phyloP scores from a whole-genome alignment of 495 filamentous ascomycete species.

The Tuber magnatum region DNA sequence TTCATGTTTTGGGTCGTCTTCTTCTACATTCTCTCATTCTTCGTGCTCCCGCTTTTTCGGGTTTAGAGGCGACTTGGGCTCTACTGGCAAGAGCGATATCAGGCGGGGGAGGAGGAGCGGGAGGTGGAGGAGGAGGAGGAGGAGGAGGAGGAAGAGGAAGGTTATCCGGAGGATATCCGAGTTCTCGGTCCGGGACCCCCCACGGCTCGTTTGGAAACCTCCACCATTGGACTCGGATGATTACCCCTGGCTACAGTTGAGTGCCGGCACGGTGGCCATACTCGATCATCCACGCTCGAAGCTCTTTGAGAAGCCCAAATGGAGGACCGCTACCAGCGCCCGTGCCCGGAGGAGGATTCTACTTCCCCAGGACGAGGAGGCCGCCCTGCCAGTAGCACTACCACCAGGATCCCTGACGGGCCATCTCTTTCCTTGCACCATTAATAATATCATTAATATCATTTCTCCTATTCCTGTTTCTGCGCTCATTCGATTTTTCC shows the following conservation, averaged over 20 bases:
- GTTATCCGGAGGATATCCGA: not conserved
- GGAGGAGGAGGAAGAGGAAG: not conserved
- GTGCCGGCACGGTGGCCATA: not conserved
- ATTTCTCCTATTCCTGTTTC: not conserved
- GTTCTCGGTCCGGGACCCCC: not conserved
- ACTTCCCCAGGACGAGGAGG: not conserved
- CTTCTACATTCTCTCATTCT: not conserved
- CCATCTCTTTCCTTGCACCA: not conserved
- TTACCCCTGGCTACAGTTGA: not conserved
- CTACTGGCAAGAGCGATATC: not conserved
- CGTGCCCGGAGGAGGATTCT: not conserved
- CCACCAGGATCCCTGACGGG: not conserved
- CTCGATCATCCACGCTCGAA: not conserved
- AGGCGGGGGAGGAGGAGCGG: slow-evolving; percentile 5
- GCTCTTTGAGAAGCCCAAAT: not conserved
- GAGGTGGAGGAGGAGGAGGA: slow-evolving; percentile 1
- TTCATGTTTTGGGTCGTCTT: not conserved
- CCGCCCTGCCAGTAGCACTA: not conserved
- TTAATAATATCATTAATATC: too few species aligned
- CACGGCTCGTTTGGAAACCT: not conserved
- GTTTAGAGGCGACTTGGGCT: not conserved
- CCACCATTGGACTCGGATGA: not conserved
- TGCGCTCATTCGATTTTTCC: not conserved
- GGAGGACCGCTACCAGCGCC: not conserved
- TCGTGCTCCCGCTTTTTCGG: not conserved